Conservation (phyloP, 2,329 filamentous ascomycete species). For the Fusarium circinatum region DNA sequence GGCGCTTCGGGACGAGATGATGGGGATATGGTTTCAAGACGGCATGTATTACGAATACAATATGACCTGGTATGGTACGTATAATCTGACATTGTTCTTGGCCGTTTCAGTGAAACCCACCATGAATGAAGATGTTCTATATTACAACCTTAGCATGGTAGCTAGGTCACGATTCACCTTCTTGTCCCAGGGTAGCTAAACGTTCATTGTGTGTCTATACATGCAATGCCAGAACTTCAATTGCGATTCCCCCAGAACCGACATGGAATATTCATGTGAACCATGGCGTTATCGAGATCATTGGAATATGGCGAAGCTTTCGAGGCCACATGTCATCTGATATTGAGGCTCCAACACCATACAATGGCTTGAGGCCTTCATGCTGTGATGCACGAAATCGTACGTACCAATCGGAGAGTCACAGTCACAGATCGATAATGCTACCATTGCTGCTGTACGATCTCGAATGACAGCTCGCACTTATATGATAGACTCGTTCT, state of each 20-base stretch:
- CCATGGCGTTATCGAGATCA: neutral
- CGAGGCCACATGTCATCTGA: slow-evolving; percentile 6
- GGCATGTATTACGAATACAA: slow-evolving; percentile 1
- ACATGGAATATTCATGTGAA: neutral
- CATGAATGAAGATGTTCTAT: neutral
- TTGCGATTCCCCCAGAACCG: neutral
- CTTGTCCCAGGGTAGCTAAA: slow-evolving; percentile 13
- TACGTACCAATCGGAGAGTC: slow-evolving; percentile 24
- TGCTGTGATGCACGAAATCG: slow-evolving; percentile 36
- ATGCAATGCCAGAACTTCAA: neutral
- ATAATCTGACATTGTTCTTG: neutral
- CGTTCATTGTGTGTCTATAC: neutral
- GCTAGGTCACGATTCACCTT: neutral
- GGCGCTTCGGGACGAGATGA: neutral
- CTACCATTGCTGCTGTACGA: slow-evolving; percentile 24
- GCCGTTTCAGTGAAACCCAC: neutral
- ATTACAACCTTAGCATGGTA: neutral
- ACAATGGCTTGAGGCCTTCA: slow-evolving; percentile 29
- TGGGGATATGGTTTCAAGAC: slow-evolving; percentile 1
- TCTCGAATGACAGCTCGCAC: slow-evolving; percentile 18
- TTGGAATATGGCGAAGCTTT: neutral
- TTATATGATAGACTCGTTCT: slow-evolving; percentile 5
- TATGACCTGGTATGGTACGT: slow-evolving; percentile 1
- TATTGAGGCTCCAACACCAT: neutral
- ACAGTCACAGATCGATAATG: slow-evolving; percentile 26